Conservation (phyloP, 257 asterid species). For the Orobanche coerulescens region DNA sequence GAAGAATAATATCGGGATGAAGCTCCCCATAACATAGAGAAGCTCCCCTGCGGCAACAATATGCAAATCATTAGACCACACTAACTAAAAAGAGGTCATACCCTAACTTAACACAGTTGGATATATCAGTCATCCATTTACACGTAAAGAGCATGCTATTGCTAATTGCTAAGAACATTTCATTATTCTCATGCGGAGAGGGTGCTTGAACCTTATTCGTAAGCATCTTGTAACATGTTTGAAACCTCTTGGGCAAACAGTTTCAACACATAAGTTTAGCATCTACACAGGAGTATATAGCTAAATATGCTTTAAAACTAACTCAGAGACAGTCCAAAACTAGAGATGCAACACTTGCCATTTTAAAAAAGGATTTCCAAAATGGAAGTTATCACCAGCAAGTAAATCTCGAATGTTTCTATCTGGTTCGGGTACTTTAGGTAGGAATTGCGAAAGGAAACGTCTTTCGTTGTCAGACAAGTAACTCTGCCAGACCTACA, state of each 20-base stretch:
- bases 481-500: slow-evolving; percentile 76
- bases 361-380: slow-evolving; percentile 66
- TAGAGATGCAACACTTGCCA: slow-evolving; percentile 53
- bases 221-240: no score
- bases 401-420: slow-evolving; percentile 50
- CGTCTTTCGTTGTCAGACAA: slow-evolving; percentile 62
- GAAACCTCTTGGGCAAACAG: no score
- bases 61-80: slow-evolving; percentile 22
- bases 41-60: slow-evolving; percentile 62
- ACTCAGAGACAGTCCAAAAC: slow-evolving; percentile 14
- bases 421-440: slow-evolving; percentile 55
- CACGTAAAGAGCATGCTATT: background rate
- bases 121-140: slow-evolving; percentile 1
- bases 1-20: slow-evolving; percentile 74
- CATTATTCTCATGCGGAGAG: no score
- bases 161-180: no score
- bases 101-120: slow-evolving; percentile 12
- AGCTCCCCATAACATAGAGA: slow-evolving; percentile 67
- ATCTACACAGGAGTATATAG: background rate
- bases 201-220: no score
- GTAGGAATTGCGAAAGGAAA: slow-evolving; percentile 60
- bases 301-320: no score
- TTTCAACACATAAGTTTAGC: background rate
- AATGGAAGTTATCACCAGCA: slow-evolving; percentile 67
- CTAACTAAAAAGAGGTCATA: slow-evolving; percentile 16